Percentiles rank a stretch among this genome's conserved stretches.
phyloP scores from a whole-genome alignment of 441 rosid species.

The Erodium texanum region DNA sequence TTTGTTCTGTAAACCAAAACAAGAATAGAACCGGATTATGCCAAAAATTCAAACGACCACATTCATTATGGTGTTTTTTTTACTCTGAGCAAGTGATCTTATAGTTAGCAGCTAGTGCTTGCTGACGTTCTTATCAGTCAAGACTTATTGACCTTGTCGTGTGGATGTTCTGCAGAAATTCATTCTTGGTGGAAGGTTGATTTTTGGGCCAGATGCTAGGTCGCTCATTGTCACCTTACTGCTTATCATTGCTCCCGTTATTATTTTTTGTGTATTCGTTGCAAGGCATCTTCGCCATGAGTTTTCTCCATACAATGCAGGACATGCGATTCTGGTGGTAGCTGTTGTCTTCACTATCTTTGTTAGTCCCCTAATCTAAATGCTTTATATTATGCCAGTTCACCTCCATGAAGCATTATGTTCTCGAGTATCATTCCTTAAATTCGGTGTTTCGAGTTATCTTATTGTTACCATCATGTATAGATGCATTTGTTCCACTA shows the following conservation, averaged over 20 bases:
- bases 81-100: not conserved
- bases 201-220: conserved; percentile 94
- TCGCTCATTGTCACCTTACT: conserved; percentile 70
- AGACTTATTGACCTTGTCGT: conserved; percentile 2
- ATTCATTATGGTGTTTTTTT: too few relatives aligned
- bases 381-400: conserved; percentile 6
- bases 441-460: not conserved
- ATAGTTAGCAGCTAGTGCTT: not conserved
- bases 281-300: conserved; percentile 79
- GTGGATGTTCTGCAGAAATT: conserved; percentile 48
- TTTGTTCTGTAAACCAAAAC: not conserved
- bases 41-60: not conserved
- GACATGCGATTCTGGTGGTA: conserved; percentile 60
- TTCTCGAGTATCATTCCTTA: conserved; percentile 2
- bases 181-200: conserved; percentile 82
- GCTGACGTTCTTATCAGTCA: conserved; percentile 4
- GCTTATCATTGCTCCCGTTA: conserved; percentile 62
- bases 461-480: not conserved
- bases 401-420: conserved; percentile 8
- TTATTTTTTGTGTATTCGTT: conserved; percentile 71
- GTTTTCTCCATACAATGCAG: conserved; percentile 61
- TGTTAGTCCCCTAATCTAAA: conserved; percentile 39
- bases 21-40: not conserved
- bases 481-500: not conserved
- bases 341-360: conserved; percentile 55